Percentiles rank a stretch among this genome's conserved stretches.
Evolutionary conservation across 2,329 filamentous ascomycete genomes (phyloP).

Genomic region (Aureobasidium sp.): DNA sequence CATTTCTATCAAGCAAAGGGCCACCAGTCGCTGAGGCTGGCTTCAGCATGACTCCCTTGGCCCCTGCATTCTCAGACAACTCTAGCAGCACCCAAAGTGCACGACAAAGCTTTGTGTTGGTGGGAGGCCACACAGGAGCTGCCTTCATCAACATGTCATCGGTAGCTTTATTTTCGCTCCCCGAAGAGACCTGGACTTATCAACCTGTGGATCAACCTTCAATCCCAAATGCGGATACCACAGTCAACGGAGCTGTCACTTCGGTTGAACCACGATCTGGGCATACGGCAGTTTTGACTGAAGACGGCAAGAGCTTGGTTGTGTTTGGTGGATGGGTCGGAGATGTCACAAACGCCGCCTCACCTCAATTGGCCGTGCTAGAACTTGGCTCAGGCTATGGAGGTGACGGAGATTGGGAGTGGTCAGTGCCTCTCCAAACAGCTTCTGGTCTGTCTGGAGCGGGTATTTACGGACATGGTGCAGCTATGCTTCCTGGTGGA

Average conservation of each 20-base stretch:
- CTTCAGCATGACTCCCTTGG: slow-evolving; percentile 69
- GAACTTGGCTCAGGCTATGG: slow-evolving; percentile 68
- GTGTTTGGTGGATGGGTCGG: slow-evolving; percentile 91
- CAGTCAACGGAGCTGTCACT: neutral
- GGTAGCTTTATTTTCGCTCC: slow-evolving; percentile 76
- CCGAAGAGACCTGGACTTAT: slow-evolving; percentile 81
- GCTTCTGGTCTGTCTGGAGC: slow-evolving; percentile 33
- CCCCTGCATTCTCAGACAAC: slow-evolving; percentile 58
- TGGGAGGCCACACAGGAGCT: slow-evolving; percentile 74
- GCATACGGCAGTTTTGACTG: slow-evolving; percentile 73
- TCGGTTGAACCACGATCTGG: slow-evolving; percentile 73
- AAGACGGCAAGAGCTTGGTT: slow-evolving; percentile 69
- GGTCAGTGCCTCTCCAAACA: slow-evolving; percentile 53
- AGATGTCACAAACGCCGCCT: slow-evolving; percentile 63
- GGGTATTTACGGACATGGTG: slow-evolving; percentile 55
- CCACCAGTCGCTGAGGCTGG: slow-evolving; percentile 75
- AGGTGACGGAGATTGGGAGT: slow-evolving; percentile 54
- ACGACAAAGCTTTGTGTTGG: slow-evolving; percentile 67
- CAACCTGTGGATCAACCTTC: slow-evolving; percentile 51
- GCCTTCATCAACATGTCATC: slow-evolving; percentile 95
- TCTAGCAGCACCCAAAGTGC: slow-evolving; percentile 53
- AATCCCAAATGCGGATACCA: slow-evolving; percentile 18
- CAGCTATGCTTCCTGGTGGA: slow-evolving; percentile 51
- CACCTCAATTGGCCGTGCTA: slow-evolving; percentile 72
- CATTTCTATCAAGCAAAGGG: slow-evolving; percentile 46